These are phyloP conservation scores for Geotrichum citri-aurantii DNA, from an alignment of 1,139 yeast species.

Conservation along the genomic window DNA sequence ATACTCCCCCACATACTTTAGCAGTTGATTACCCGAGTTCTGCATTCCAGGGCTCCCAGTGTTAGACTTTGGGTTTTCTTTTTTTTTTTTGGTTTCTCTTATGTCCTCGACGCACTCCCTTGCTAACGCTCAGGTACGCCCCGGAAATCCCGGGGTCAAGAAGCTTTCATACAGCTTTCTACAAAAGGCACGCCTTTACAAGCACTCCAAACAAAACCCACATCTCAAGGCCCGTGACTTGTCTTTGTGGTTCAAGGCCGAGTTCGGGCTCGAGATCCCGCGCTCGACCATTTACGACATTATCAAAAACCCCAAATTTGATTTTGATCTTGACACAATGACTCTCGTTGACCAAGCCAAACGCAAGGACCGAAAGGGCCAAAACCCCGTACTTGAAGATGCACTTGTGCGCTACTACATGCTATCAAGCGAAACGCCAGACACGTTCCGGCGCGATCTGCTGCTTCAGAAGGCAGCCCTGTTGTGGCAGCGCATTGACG, in stretches of 20 bases:
- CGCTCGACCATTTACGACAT: not conserved
- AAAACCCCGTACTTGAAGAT: not conserved
- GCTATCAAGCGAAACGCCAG: not conserved
- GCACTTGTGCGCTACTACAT: not conserved
- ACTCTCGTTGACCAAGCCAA: not conserved
- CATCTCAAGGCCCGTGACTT: slow-evolving; percentile 72
- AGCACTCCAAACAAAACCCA: slow-evolving; percentile 71
- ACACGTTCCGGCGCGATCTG: not conserved
- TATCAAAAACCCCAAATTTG: not conserved
- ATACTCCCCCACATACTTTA: too few relatives aligned
- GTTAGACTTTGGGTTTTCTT: too few relatives aligned
- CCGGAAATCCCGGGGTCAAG: not conserved
- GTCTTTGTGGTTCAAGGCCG: not conserved
- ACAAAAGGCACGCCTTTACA: not conserved
- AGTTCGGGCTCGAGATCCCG: not conserved
- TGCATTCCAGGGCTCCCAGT: too few relatives aligned
- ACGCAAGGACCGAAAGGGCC: not conserved
- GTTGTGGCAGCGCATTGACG: not conserved
- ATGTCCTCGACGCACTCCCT: not conserved
- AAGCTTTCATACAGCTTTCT: not conserved
- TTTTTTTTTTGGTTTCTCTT: too few relatives aligned
- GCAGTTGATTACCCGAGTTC: too few relatives aligned
- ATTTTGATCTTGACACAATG: not conserved
- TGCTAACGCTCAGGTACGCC: not conserved
- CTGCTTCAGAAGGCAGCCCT: not conserved